Conservation (phyloP, 1,284 basidiomycete species). For the Tylopilus sp. region DNA sequence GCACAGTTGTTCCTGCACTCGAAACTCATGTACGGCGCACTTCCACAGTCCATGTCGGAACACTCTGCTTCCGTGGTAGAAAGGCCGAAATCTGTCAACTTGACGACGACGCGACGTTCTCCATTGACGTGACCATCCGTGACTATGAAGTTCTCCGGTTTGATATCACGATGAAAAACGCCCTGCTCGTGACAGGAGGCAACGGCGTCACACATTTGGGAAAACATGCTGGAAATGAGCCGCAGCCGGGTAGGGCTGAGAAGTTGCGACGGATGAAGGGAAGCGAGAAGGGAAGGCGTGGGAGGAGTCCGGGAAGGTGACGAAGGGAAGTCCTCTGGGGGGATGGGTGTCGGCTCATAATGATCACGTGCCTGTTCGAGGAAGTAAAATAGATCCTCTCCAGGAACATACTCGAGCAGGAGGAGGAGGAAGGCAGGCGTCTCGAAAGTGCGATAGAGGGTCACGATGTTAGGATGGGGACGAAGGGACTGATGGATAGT, state of each 20-base stretch:
- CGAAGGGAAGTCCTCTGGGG: slow-evolving; percentile 43
- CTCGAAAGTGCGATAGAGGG: slow-evolving; percentile 86
- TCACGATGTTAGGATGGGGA: slow-evolving; percentile 92
- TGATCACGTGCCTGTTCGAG: slow-evolving; percentile 90
- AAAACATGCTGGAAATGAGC: slow-evolving; percentile 95
- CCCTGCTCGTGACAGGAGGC: slow-evolving; percentile 92
- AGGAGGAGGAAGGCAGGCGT: slow-evolving; percentile 78
- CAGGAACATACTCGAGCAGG: slow-evolving; percentile 90
- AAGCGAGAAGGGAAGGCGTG: slow-evolving; percentile 90
- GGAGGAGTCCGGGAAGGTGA: slow-evolving; percentile 69
- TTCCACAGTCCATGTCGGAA: slow-evolving; percentile 97
- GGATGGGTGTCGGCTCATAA: slow-evolving; percentile 56
- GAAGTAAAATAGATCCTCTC: slow-evolving; percentile 96
- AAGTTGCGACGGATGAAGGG: slow-evolving; percentile 76
- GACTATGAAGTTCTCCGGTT: slow-evolving; percentile 95
- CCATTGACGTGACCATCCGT: slow-evolving; percentile 67
- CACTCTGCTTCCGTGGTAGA: slow-evolving; percentile 87
- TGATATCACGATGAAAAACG: slow-evolving; percentile 96
- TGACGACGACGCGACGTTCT: slow-evolving; percentile 81
- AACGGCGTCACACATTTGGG: slow-evolving; percentile 96
- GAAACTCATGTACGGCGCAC: slow-evolving; percentile 98
- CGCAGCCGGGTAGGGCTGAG: slow-evolving; percentile 85
- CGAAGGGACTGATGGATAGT: slow-evolving; percentile 93
- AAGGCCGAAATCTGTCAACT: slow-evolving; percentile 96
- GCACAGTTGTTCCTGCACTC: slow-evolving; percentile 98